Evolutionary conservation across 768 basidiomycete species (phyloP).

Genomic region (Podaxis sp.): DNA sequence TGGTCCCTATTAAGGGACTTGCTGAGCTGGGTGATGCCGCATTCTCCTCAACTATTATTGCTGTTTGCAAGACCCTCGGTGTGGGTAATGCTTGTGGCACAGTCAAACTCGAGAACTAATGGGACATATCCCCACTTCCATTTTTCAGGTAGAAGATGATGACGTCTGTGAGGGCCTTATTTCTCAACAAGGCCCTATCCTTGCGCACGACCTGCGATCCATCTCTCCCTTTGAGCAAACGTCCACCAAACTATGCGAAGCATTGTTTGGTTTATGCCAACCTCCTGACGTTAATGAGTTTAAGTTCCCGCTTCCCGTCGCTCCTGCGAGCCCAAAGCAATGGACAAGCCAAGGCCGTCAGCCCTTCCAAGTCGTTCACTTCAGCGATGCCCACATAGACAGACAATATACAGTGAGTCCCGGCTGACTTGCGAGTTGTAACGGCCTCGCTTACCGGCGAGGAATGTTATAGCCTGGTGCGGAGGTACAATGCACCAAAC

Average conservation of each 20-base stretch:
- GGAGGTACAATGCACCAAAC: slow-evolving; percentile 56
- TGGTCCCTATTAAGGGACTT: slow-evolving; percentile 40
- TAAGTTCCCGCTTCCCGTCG: slow-evolving; percentile 39
- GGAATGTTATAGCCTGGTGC: slow-evolving; percentile 37
- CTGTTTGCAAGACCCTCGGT: slow-evolving; percentile 38
- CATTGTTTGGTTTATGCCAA: slow-evolving; percentile 50
- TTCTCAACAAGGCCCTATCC: slow-evolving; percentile 47
- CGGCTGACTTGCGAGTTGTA: background rate
- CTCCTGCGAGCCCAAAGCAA: slow-evolving; percentile 29
- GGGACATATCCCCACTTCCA: background rate
- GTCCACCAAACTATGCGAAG: slow-evolving; percentile 50
- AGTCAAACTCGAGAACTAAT: background rate
- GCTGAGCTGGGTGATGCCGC: slow-evolving; percentile 44
- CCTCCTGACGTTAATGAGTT: slow-evolving; percentile 39
- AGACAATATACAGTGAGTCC: slow-evolving; percentile 43
- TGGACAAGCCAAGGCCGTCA: slow-evolving; percentile 32
- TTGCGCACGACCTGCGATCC: slow-evolving; percentile 50
- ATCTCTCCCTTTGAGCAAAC: slow-evolving; percentile 44
- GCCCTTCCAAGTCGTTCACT: slow-evolving; percentile 54
- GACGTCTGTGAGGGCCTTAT: slow-evolving; percentile 57
- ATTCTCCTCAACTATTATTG: slow-evolving; percentile 38
- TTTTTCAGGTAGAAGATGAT: slow-evolving; percentile 40
- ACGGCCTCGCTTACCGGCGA: background rate
- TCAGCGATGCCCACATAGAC: slow-evolving; percentile 64
- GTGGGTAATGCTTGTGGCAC: slow-evolving; percentile 21